A percentile compares a stretch with the other conserved stretches of the same genome.
These are phyloP conservation scores for Cutaneotrichosporon dermatis DNA, from an alignment of 1,284 basidiomycete genomes.

Conservation along the genomic window DNA sequence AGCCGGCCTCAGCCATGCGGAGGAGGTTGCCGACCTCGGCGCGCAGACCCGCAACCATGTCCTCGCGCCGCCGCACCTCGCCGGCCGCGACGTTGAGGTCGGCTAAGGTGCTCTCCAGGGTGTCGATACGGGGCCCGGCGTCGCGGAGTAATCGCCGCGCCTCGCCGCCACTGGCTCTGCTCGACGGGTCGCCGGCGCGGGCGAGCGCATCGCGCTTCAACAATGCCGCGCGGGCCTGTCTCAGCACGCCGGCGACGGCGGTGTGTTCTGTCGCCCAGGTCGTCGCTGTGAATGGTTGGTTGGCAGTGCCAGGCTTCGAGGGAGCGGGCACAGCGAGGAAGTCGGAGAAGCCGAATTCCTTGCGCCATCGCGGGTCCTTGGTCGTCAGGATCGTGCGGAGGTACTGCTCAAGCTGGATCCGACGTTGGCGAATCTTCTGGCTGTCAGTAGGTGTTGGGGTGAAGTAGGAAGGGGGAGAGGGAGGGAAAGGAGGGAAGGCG, in stretches of 20 bases:
- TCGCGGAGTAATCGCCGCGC: conserved; percentile 79
- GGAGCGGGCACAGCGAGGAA: conserved; percentile 72
- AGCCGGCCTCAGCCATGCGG: conserved; percentile 47
- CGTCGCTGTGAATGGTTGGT: conserved; percentile 58
- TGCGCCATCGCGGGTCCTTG: conserved; percentile 77
- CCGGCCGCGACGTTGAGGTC: conserved; percentile 61
- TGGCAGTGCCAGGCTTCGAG: conserved; percentile 9
- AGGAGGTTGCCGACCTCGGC: conserved; percentile 61
- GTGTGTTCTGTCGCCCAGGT: conserved; percentile 80
- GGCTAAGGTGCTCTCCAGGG: conserved; percentile 65
- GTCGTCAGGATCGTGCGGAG: conserved; percentile 76
- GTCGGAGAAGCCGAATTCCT: conserved; percentile 69
- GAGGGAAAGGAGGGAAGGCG: neutral
- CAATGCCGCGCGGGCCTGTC: conserved; percentile 74
- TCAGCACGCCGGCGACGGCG: conserved; percentile 66
- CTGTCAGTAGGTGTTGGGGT: conserved; percentile 4
- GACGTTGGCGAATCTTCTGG: conserved; percentile 66
- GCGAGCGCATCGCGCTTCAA: conserved; percentile 79
- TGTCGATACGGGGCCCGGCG: conserved; percentile 63
- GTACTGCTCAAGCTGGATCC: conserved; percentile 72
- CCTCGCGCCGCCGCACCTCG: conserved; percentile 73
- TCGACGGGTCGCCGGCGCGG: conserved; percentile 64
- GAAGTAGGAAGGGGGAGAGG: neutral
- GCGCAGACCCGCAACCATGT: conserved; percentile 73
- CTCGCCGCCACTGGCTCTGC: conserved; percentile 74